Percentiles rank a stretch among this genome's conserved stretches.
Conservation (phyloP, 139 green algal genomes). For the Micromonas commoda region DNA sequence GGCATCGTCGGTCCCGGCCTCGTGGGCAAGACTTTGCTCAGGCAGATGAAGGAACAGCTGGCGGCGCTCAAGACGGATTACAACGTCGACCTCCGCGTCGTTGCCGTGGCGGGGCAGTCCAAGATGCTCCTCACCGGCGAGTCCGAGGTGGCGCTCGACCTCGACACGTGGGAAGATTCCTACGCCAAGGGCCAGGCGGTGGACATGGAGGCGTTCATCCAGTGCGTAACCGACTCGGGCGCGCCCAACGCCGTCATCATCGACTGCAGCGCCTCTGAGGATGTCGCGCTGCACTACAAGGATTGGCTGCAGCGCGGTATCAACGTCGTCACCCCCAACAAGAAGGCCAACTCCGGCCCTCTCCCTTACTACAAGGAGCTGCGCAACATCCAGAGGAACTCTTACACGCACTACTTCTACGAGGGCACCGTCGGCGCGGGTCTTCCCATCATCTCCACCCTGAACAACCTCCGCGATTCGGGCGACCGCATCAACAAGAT, state of each 20-base stretch:
- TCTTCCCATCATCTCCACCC: slow-evolving; percentile 86
- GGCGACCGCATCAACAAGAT: slow-evolving; percentile 72
- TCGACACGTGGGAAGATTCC: slow-evolving; percentile 72
- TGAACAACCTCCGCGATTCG: slow-evolving; percentile 81
- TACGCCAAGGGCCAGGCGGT: slow-evolving; percentile 21
- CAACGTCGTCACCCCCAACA: slow-evolving; percentile 60
- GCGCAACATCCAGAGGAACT: slow-evolving; percentile 66
- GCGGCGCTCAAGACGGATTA: slow-evolving; percentile 63
- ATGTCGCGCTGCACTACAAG: slow-evolving; percentile 41
- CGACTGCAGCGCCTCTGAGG: slow-evolving; percentile 84
- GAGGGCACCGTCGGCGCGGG: slow-evolving; percentile 86
- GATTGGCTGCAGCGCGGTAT: slow-evolving; percentile 80
- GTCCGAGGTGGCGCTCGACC: slow-evolving; percentile 53
- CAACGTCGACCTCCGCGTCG: slow-evolving; percentile 77
- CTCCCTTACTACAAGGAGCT: slow-evolving; percentile 75
- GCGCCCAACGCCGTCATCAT: slow-evolving; percentile 92
- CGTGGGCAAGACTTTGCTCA: slow-evolving; percentile 81
- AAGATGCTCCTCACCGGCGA: slow-evolving; percentile 70
- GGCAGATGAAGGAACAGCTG: slow-evolving; percentile 75
- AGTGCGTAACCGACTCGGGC: slow-evolving; percentile 59
- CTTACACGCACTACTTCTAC: slow-evolving; percentile 96
- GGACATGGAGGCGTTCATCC: slow-evolving; percentile 56
- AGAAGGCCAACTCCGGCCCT: slow-evolving; percentile 84
- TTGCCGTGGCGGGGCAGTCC: slow-evolving; percentile 62
- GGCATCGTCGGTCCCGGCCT: slow-evolving; percentile 85